phyloP scores from a whole-genome alignment of 2,329 filamentous ascomycete genomes.

The Clarireedia sp. region DNA sequence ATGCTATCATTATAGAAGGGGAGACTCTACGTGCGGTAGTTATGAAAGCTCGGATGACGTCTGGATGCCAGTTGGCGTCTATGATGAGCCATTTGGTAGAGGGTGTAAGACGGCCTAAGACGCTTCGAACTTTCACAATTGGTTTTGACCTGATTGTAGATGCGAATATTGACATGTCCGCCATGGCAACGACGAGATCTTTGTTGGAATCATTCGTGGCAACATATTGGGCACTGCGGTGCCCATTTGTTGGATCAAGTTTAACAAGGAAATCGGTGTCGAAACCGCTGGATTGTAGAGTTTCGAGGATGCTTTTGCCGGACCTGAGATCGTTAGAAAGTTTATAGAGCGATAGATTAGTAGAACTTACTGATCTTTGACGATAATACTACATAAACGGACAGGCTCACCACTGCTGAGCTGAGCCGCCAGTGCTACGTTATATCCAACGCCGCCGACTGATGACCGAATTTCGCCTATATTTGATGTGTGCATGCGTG shows the following conservation, averaged over 20 bases:
- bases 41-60: slow-evolving; percentile 61
- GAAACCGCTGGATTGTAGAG: slow-evolving; percentile 57
- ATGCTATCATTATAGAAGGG: slow-evolving; percentile 54
- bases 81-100: slow-evolving; percentile 63
- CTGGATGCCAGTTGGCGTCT: slow-evolving; percentile 76
- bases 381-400: slow-evolving; percentile 70
- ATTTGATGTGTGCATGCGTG: slow-evolving; percentile 68
- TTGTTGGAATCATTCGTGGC: slow-evolving; percentile 79
- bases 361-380: slow-evolving; percentile 58
- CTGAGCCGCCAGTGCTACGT: slow-evolving; percentile 79
- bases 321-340: slow-evolving; percentile 40
- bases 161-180: slow-evolving; percentile 66
- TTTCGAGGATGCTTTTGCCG: slow-evolving; percentile 63
- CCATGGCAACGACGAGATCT: slow-evolving; percentile 85
- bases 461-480: slow-evolving; percentile 72
- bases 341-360: background rate
- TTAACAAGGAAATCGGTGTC: slow-evolving; percentile 49
- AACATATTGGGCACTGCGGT: slow-evolving; percentile 80
- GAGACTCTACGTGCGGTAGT: slow-evolving; percentile 28
- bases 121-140: background rate
- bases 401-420: slow-evolving; percentile 56
- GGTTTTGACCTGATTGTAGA: slow-evolving; percentile 38
- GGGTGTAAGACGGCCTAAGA: background rate
- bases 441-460: slow-evolving; percentile 85
- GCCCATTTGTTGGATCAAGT: background rate